Conservation (phyloP, 2,329 filamentous ascomycete genomes). For the Talaromyces sp. region DNA sequence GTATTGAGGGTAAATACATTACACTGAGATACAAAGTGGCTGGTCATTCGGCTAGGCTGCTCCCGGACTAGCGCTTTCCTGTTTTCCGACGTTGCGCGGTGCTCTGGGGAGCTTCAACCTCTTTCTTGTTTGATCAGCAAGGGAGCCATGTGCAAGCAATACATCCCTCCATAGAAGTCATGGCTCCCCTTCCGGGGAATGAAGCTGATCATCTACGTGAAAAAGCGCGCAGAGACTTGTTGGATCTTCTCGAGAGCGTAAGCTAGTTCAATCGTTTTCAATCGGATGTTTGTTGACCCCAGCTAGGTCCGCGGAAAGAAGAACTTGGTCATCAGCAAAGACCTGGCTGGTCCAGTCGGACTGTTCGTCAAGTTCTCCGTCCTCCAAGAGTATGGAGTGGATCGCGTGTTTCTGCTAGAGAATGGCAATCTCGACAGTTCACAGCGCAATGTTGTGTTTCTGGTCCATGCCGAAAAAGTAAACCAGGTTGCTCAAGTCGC, state of each 20-base stretch:
- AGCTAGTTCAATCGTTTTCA: conserved; percentile 49
- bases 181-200: conserved; percentile 43
- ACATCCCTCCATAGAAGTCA: conserved; percentile 25
- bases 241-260: conserved; percentile 92
- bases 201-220: conserved; percentile 48
- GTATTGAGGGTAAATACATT: background rate
- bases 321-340: conserved; percentile 90
- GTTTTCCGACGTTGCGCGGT: conserved; percentile 1
- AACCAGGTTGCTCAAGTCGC: conserved; percentile 81
- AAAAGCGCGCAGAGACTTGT: conserved; percentile 75
- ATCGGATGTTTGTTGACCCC: conserved; percentile 28
- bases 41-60: background rate
- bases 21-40: conserved; percentile 1
- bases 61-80: background rate
- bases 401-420: conserved; percentile 95
- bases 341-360: conserved; percentile 82
- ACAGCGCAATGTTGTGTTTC: conserved; percentile 91
- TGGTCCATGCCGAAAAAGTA: conserved; percentile 84
- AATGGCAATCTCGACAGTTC: conserved; percentile 92
- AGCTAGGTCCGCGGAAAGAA: conserved; percentile 93
- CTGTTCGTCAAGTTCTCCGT: conserved; percentile 93
- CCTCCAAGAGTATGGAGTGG: conserved; percentile 93
- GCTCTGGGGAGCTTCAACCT: conserved; percentile 2
- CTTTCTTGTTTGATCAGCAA: background rate
- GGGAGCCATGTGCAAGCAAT: conserved; percentile 20